A percentile compares a stretch with the other conserved stretches of the same genome.
These are phyloP conservation scores for Cystofilobasidium ferigula DNA, from an alignment of 768 basidiomycete species.

Conservation along the genomic window DNA sequence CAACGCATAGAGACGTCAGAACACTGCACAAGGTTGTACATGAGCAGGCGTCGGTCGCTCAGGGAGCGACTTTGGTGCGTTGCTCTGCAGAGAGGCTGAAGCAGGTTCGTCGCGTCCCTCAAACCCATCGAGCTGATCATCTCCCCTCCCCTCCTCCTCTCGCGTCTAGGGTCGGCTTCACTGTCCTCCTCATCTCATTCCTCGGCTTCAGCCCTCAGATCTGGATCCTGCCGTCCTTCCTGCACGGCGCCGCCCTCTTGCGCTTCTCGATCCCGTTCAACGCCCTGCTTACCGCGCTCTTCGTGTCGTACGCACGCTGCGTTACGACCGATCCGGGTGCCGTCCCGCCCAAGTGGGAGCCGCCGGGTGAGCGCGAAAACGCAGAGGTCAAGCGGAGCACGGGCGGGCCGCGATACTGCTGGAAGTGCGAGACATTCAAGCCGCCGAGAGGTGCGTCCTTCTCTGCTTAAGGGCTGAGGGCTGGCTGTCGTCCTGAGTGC, in stretches of 20 bases:
- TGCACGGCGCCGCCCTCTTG: constrained; percentile 70
- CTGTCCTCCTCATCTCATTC: constrained; percentile 46
- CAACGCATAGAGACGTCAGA: no score
- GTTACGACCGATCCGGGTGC: constrained; percentile 72
- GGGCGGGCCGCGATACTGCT: constrained; percentile 70
- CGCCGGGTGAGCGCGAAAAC: constrained; percentile 62
- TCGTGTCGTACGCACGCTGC: constrained; percentile 81
- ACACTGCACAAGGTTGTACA: no score
- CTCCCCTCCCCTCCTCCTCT: background rate
- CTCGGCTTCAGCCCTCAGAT: constrained; percentile 82
- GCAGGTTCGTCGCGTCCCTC: background rate
- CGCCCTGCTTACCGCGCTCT: constrained; percentile 58
- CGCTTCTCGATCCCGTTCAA: constrained; percentile 79
- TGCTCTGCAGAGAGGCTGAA: background rate
- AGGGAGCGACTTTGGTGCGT: background rate
- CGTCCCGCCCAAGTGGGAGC: constrained; percentile 56
- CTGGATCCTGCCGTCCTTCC: constrained; percentile 88
- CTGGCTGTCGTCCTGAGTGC: background rate
- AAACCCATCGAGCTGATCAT: background rate
- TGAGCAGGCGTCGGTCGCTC: no score
- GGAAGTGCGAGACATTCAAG: constrained; percentile 73
- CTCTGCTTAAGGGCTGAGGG: no score
- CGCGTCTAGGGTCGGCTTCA: constrained; percentile 36
- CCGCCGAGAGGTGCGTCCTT: constrained; percentile 50
- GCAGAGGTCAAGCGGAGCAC: constrained; percentile 86